phyloP scores from a whole-genome alignment of 805 yeast genomes.

The Pachysolen tannophilus region DNA sequence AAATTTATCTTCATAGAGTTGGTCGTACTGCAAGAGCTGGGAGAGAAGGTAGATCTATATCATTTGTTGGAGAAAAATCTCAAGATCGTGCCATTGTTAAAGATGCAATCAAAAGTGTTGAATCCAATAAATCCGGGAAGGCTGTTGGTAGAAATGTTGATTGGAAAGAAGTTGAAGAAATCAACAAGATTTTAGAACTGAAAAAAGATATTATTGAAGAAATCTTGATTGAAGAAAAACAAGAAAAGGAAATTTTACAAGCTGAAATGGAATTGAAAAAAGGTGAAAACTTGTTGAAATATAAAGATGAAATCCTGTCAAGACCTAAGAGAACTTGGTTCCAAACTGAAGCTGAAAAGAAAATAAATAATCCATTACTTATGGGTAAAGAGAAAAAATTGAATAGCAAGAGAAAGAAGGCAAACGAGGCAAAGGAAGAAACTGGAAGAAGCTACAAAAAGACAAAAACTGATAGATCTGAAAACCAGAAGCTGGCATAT shows the following conservation, averaged over 20 bases:
- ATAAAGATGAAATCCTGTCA: constrained; percentile 73
- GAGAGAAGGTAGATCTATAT: constrained; percentile 85
- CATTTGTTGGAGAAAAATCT: constrained; percentile 90
- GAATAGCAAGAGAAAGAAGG: constrained; percentile 48
- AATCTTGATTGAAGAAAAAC: constrained; percentile 79
- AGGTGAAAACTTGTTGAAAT: constrained; percentile 78
- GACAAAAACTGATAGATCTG: constrained; percentile 63
- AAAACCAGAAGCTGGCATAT: constrained; percentile 35
- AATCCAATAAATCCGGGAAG: constrained; percentile 36
- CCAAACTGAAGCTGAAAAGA: constrained; percentile 52
- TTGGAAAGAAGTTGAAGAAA: constrained; percentile 74
- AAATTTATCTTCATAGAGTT: constrained; percentile 90
- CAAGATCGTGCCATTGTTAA: constrained; percentile 87
- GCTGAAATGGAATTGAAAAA: constrained; percentile 89
- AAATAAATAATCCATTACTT: constrained; percentile 18
- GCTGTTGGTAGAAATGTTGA: constrained; percentile 89
- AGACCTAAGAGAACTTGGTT: constrained; percentile 98
- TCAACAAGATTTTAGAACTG: constrained; percentile 51
- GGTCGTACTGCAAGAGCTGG: constrained; percentile 99
- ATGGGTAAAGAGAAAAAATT: constrained; percentile 44
- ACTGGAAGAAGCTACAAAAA: constrained; percentile 62
- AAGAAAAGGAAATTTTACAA: constrained; percentile 73
- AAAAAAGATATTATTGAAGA: constrained; percentile 62
- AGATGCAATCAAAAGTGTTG: constrained; percentile 71
- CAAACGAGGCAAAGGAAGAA: constrained; percentile 57